A percentile compares a stretch with the other conserved stretches of the same genome.
Evolutionary conservation across 352 stramenopile genomes (phyloP).

Genomic region (Globisporangium polare): DNA sequence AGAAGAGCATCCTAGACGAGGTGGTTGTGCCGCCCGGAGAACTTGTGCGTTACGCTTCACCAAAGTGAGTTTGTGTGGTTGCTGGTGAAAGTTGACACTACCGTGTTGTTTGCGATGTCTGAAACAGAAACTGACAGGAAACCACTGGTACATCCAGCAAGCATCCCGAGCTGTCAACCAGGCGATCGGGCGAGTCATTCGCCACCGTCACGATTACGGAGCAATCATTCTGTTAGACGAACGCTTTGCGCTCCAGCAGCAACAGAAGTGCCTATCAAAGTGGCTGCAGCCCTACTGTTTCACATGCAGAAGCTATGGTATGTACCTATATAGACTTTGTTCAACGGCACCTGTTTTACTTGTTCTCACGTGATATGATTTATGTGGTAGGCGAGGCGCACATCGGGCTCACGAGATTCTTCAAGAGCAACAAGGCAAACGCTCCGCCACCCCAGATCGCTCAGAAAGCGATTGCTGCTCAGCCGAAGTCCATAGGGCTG

Average conservation of each 20-base stretch:
- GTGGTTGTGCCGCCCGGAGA: conserved; percentile 50
- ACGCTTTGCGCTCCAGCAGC: conserved; percentile 90
- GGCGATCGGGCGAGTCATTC: conserved; percentile 98
- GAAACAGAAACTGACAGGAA: conserved; percentile 87
- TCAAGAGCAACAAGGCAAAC: conserved; percentile 69
- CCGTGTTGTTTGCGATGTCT: background rate
- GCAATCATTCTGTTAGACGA: conserved; percentile 97
- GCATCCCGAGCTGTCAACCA: conserved; percentile 98
- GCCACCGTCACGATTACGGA: conserved; percentile 97
- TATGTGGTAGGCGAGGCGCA: conserved; percentile 59
- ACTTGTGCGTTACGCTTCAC: conserved; percentile 29
- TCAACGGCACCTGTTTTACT: background rate
- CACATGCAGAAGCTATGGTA: conserved; percentile 65
- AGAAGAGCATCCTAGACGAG: conserved; percentile 95
- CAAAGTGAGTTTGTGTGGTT: background rate
- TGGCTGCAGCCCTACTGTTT: conserved; percentile 91
- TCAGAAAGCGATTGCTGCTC: conserved; percentile 20
- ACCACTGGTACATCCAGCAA: conserved; percentile 99
- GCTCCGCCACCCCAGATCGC: conserved; percentile 14
- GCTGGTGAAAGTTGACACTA: background rate
- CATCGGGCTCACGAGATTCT: conserved; percentile 80
- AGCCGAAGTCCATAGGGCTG: conserved; percentile 38
- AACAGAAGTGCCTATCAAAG: conserved; percentile 92
- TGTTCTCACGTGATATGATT: background rate
- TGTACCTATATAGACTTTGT: no score